Evolutionary conservation across 352 stramenopile species (phyloP).

Genomic region (Pythium graminicola): DNA sequence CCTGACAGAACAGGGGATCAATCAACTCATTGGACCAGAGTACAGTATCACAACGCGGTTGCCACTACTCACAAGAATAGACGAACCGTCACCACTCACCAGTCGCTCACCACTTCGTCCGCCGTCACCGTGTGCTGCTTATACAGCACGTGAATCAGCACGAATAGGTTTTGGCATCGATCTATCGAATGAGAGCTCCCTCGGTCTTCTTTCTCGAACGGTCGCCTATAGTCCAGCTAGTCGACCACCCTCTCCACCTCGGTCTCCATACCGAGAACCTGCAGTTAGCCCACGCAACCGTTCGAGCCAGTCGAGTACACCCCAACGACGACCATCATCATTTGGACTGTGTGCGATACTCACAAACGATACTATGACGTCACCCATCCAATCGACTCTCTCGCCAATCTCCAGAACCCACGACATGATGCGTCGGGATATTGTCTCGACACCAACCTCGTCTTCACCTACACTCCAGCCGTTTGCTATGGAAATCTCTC

Average conservation of each 20-base stretch:
- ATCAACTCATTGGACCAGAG: conserved; percentile 55
- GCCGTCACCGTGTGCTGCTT: conserved; percentile 33
- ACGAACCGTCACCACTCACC: conserved; percentile 10
- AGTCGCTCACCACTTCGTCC: conserved; percentile 28
- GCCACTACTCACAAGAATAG: conserved; percentile 25
- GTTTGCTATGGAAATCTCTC: conserved; percentile 57
- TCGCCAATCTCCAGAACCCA: background rate
- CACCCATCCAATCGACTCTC: background rate
- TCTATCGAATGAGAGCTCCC: conserved; percentile 38
- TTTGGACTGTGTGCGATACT: conserved; percentile 2
- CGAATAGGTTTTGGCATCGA: conserved; percentile 43
- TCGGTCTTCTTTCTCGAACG: conserved; percentile 39
- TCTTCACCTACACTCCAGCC: conserved; percentile 29
- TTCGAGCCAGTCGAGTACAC: background rate
- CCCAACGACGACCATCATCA: background rate
- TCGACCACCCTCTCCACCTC: conserved; percentile 23
- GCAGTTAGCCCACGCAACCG: background rate
- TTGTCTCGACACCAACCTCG: background rate
- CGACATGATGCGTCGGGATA: conserved; percentile 6
- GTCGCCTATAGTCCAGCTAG: conserved; percentile 31
- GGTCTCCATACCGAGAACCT: conserved; percentile 32
- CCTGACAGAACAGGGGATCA: conserved; percentile 51
- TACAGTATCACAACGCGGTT: conserved; percentile 50
- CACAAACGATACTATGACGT: background rate
- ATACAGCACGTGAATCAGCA: conserved; percentile 35